Conservation (phyloP, 202 grass and related monocot species). For the Digitaria exilis region DNA sequence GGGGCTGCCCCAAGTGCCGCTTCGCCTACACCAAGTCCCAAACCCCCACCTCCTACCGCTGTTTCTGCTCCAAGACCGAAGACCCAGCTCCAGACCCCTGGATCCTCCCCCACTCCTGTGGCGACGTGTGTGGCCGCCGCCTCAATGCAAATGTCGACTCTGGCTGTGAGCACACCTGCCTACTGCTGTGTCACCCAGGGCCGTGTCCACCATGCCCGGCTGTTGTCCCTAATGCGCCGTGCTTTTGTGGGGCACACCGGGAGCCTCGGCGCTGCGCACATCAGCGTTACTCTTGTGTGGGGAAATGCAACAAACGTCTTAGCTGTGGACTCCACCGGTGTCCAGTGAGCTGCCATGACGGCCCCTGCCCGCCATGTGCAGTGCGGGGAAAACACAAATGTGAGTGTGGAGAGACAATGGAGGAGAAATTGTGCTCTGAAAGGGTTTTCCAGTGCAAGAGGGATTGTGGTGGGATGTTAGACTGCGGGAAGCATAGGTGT, state of each 20-base stretch:
- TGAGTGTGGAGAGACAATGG: constrained; percentile 58
- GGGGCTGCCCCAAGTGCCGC: constrained; percentile 92
- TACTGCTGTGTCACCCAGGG: constrained; percentile 87
- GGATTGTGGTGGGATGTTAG: constrained; percentile 64
- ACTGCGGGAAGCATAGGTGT: constrained; percentile 76
- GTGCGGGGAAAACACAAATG: constrained; percentile 63
- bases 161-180: constrained; percentile 72
- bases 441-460: constrained; percentile 67
- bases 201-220: constrained; percentile 87
- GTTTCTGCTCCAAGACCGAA: constrained; percentile 77
- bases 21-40: constrained; percentile 67
- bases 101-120: constrained; percentile 91
- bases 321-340: constrained; percentile 67
- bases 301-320: constrained; percentile 61
- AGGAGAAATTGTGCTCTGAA: constrained; percentile 68
- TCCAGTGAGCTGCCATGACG: constrained; percentile 67
- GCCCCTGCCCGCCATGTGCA: constrained; percentile 61
- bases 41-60: constrained; percentile 70
- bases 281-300: constrained; percentile 68
- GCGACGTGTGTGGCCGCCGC: constrained; percentile 65
- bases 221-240: constrained; percentile 49
- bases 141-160: constrained; percentile 54
- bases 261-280: constrained; percentile 75
- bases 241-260: constrained; percentile 69
- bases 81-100: constrained; percentile 79